Percentiles rank a stretch among this genome's conserved stretches.
Conservation (phyloP, 306 rosid genomes). For the Argentina anserina region DNA sequence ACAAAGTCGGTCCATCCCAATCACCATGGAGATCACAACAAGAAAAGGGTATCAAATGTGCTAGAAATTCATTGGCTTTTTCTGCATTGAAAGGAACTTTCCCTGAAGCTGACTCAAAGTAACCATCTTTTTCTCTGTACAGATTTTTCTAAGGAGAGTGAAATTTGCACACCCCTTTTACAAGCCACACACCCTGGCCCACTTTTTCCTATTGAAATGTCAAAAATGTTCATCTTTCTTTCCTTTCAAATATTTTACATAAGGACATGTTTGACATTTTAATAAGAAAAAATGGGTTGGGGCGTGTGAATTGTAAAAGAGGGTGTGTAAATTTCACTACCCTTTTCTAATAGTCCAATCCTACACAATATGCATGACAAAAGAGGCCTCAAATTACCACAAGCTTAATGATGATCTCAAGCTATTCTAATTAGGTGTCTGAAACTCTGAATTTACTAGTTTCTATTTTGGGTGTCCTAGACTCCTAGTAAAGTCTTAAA, state of each 20-base stretch:
- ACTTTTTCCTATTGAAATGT: too few relatives aligned
- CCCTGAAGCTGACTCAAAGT: not conserved
- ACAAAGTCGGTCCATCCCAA: not conserved
- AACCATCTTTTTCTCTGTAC: not conserved
- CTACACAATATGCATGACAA: not conserved
- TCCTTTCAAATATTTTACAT: too few relatives aligned
- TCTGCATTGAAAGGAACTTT: not conserved
- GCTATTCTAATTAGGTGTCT: not conserved
- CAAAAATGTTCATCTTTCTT: too few relatives aligned
- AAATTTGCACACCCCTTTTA: too few relatives aligned
- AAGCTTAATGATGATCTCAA: not conserved
- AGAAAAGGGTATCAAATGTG: not conserved
- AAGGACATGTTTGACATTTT: too few relatives aligned
- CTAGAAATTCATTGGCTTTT: not conserved
- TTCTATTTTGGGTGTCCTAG: not conserved
- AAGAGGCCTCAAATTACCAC: not conserved
- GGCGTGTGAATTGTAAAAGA: too few relatives aligned
- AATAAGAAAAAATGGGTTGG: too few relatives aligned
- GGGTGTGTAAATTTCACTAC: too few relatives aligned
- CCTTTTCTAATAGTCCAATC: not conserved
- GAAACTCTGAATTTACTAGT: not conserved
- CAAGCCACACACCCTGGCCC: too few relatives aligned
- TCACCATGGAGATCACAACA: not conserved
- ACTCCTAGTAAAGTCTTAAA: not conserved
- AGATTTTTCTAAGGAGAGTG: too few relatives aligned